Percentiles rank a stretch among this genome's conserved stretches.
Evolutionary conservation across 164 flowering plant genomes (phyloP).

Genomic region (Litsea cubeba): DNA sequence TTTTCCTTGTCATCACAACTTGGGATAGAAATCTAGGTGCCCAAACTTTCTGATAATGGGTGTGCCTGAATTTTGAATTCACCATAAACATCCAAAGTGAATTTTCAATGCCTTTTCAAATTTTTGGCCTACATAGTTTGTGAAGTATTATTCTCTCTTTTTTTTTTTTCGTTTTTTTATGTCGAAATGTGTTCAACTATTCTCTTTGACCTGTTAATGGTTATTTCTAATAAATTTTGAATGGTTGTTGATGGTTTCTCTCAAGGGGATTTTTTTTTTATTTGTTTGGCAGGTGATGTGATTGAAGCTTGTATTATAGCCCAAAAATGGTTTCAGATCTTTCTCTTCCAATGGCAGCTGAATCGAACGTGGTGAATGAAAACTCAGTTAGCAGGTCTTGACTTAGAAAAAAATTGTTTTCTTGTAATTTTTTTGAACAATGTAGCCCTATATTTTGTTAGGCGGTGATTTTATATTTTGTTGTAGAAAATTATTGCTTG

Average conservation of each 20-base stretch:
- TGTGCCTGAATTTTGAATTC: too few species aligned
- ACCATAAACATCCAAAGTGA: too few species aligned
- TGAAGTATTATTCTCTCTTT: too few species aligned
- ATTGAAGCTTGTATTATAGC: slow-evolving; percentile 8
- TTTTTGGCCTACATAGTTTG: too few species aligned
- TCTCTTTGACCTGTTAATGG: background rate
- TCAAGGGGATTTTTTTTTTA: background rate
- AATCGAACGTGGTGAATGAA: slow-evolving; percentile 14
- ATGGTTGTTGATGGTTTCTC: slow-evolving; percentile 1
- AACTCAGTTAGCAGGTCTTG: slow-evolving; percentile 23
- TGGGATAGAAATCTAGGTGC: background rate
- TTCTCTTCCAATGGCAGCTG: slow-evolving; percentile 14
- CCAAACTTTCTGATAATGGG: too few species aligned
- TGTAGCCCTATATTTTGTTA: too few species aligned
- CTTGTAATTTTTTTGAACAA: too few species aligned
- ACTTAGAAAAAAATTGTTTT: background rate
- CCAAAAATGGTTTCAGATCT: slow-evolving; percentile 13
- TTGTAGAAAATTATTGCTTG: too few species aligned
- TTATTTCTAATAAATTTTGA: background rate
- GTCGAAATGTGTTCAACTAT: too few species aligned
- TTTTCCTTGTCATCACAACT: background rate
- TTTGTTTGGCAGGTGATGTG: background rate
- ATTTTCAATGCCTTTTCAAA: too few species aligned
- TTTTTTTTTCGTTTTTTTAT: background rate
- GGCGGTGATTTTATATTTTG: too few species aligned